Conservation (phyloP, 495 filamentous ascomycete species). For the Poronia punctata region DNA sequence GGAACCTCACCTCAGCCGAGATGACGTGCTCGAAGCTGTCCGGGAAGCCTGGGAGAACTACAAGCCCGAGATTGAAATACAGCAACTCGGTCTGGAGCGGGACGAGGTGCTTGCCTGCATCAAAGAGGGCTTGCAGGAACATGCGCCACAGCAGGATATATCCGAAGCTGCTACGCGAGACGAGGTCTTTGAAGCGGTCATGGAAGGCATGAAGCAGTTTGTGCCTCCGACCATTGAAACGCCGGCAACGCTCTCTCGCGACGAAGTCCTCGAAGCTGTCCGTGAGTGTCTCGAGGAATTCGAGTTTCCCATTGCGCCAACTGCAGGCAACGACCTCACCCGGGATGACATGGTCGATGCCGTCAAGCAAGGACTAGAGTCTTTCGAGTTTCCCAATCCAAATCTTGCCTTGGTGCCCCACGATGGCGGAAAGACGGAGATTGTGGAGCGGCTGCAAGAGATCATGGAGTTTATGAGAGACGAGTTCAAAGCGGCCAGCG, state of each 20-base stretch:
- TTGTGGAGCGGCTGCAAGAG: conserved; percentile 66
- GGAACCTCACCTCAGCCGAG: conserved; percentile 45
- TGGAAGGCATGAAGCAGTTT: conserved; percentile 73
- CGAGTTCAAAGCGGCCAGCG: conserved; percentile 51
- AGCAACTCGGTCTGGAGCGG: conserved; percentile 80
- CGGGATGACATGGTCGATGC: conserved; percentile 48
- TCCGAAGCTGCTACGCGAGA: conserved; percentile 56
- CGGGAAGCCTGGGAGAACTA: conserved; percentile 85
- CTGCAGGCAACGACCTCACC: conserved; percentile 38
- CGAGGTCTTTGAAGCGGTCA: conserved; percentile 75
- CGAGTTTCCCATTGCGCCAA: conserved; percentile 51
- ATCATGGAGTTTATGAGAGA: conserved; percentile 65
- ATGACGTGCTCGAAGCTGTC: conserved; percentile 79
- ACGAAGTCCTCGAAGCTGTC: conserved; percentile 70
- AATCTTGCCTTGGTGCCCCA: conserved; percentile 29
- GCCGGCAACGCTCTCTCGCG: conserved; percentile 60
- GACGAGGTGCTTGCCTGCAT: conserved; percentile 83
- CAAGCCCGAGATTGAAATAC: conserved; percentile 83
- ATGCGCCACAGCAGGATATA: conserved; percentile 48
- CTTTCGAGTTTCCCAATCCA: conserved; percentile 36
- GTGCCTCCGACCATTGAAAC: conserved; percentile 60
- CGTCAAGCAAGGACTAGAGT: conserved; percentile 45
- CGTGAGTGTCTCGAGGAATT: conserved; percentile 71
- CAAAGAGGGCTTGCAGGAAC: conserved; percentile 72
- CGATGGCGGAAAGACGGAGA: conserved; percentile 43